These are phyloP conservation scores for Saccharomycopsis microspora DNA, from an alignment of 805 yeast species.

Conservation along the genomic window DNA sequence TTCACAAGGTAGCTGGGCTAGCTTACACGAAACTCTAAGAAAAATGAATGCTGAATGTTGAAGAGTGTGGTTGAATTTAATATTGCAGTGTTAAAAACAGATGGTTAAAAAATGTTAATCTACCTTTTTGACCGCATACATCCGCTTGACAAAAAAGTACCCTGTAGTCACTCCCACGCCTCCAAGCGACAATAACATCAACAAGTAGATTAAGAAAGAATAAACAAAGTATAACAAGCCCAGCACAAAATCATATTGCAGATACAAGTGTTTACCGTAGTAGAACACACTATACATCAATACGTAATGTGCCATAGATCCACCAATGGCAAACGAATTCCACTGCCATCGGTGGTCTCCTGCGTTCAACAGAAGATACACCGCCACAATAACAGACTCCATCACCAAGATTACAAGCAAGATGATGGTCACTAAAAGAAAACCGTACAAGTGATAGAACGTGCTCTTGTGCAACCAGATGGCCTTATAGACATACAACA, in stretches of 20 bases:
- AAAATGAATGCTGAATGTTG: too few relatives aligned
- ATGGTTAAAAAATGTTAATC: slow-evolving; percentile 26
- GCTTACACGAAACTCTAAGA: too few relatives aligned
- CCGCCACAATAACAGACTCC: slow-evolving; percentile 62
- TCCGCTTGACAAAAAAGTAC: slow-evolving; percentile 48
- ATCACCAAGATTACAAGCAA: slow-evolving; percentile 51
- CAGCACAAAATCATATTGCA: slow-evolving; percentile 57
- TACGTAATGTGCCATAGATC: slow-evolving; percentile 63
- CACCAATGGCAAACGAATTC: slow-evolving; percentile 63
- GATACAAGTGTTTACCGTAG: slow-evolving; percentile 37
- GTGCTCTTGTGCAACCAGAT: slow-evolving; percentile 74
- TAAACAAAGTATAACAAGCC: slow-evolving; percentile 60
- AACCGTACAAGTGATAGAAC: slow-evolving; percentile 73
- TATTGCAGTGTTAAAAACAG: too few relatives aligned
- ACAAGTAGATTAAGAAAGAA: slow-evolving; percentile 48
- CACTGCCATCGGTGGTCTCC: slow-evolving; percentile 69
- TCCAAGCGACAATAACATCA: slow-evolving; percentile 65
- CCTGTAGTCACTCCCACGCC: slow-evolving; percentile 63
- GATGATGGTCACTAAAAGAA: slow-evolving; percentile 48
- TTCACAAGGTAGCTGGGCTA: too few relatives aligned
- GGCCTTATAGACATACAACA: slow-evolving; percentile 60
- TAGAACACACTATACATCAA: slow-evolving; percentile 60
- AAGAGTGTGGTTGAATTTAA: too few relatives aligned
- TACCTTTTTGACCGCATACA: slow-evolving; percentile 46
- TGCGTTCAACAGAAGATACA: slow-evolving; percentile 37